Percentiles rank a stretch among this genome's conserved stretches.
Evolutionary conservation across 2,329 filamentous ascomycete genomes (phyloP).

Genomic region (Thyridium curvatum): DNA sequence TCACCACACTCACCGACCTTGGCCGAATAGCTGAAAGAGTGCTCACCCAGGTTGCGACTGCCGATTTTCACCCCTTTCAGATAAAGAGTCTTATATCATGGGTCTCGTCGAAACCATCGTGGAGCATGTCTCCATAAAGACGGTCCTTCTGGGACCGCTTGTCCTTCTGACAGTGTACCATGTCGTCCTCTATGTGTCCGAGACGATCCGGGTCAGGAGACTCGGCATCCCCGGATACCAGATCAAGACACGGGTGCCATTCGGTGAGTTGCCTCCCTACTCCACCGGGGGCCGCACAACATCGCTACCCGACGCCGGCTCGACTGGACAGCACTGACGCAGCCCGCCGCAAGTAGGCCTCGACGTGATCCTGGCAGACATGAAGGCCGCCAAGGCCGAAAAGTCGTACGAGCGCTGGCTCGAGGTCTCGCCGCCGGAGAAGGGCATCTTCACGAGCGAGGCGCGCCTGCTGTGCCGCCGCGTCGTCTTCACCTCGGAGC

Average conservation of each 20-base stretch:
- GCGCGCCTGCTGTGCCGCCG: slow-evolving; percentile 46
- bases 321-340: too few relatives aligned
- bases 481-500: slow-evolving; percentile 72
- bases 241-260: slow-evolving; percentile 32
- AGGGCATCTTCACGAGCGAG: slow-evolving; percentile 47
- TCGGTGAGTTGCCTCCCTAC: slow-evolving; percentile 29
- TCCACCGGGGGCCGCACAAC: too few relatives aligned
- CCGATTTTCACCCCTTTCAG: neutral
- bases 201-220: slow-evolving; percentile 35
- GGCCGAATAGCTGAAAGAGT: too few relatives aligned
- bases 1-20: too few relatives aligned
- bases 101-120: slow-evolving; percentile 43
- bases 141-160: slow-evolving; percentile 27
- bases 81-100: slow-evolving; percentile 23
- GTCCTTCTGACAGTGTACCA: slow-evolving; percentile 29
- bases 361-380: slow-evolving; percentile 54
- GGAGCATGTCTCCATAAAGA: slow-evolving; percentile 34
- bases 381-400: slow-evolving; percentile 45
- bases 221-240: slow-evolving; percentile 35
- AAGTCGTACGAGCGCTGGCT: slow-evolving; percentile 58
- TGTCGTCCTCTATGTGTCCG: slow-evolving; percentile 28
- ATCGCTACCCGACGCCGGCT: too few relatives aligned
- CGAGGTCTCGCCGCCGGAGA: slow-evolving; percentile 14
- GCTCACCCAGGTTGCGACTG: too few relatives aligned
- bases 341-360: slow-evolving; percentile 40